Percentiles rank a stretch among this genome's conserved stretches.
phyloP scores from a whole-genome alignment of 345 rosid genomes.

The Eucalyptus cloeziana region DNA sequence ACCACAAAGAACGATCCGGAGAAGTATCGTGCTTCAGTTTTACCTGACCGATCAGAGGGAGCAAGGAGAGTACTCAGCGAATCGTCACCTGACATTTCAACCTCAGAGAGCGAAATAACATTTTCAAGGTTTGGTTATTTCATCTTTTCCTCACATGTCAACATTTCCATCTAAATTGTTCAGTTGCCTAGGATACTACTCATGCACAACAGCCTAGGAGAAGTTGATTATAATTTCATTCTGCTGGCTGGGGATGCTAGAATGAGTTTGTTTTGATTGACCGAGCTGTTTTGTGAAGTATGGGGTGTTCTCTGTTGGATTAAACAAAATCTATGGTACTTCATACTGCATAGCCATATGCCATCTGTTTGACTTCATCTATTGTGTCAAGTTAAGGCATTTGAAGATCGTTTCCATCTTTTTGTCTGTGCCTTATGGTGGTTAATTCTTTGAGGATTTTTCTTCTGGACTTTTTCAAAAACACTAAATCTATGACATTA shows the following conservation, averaged over 20 bases:
- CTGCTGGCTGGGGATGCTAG: background rate
- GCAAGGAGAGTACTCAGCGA: conserved; percentile 44
- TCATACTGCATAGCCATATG: background rate
- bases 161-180: background rate
- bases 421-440: background rate
- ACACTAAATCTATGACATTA: background rate
- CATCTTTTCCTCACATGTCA: background rate
- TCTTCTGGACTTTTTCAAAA: background rate
- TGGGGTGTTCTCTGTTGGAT: background rate
- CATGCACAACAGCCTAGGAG: background rate
- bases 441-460: background rate
- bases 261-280: background rate
- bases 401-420: background rate
- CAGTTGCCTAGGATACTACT: background rate
- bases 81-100: conserved; percentile 86
- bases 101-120: conserved; percentile 53
- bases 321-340: background rate
- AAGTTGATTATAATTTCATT: background rate
- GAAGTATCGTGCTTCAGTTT: conserved; percentile 26
- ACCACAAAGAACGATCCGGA: conserved; percentile 27
- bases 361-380: background rate
- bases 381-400: background rate
- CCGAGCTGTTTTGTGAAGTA: background rate
- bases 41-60: conserved; percentile 31
- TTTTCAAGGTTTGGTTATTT: conserved; percentile 55